Base-by-base conservation (phyloP, 2,329 filamentous ascomycete genomes). In the Fusarium decemcellulare region DNA sequence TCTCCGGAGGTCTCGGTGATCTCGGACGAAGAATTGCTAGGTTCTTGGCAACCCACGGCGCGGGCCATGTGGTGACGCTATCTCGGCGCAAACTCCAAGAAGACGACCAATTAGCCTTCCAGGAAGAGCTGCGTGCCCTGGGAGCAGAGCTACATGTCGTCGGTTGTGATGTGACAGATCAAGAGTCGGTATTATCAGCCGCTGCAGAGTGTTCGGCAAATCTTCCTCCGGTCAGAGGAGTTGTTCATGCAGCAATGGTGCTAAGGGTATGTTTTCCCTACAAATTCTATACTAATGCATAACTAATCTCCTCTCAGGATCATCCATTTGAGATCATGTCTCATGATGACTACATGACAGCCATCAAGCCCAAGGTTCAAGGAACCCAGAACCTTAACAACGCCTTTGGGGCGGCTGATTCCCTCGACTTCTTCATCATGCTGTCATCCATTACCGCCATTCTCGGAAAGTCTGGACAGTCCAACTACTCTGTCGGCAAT, bases 1-100 rank as follows among this genome's bases (percentile, higher is more conserved):
- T 79, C 5, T 67, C 75, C 51, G 77, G 78, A 2, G 68, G 68
- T 11, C 50, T 71, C 6, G 68, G 66, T 29, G 63, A 59, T 16
- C 48, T 69, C 2, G 68, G 68, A 5, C 47, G 59, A 37, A 61
- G 48, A n/a, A 64, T 70, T 37, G 57, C 53, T 2, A 48, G 11
- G 12, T 62, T 48, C 42, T 23, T 68, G 6, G 65, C 66, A 36
- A 15, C 44, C 2, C 11, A 52, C 37, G 65, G 68, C 1, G 68
- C 68, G 2, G 50, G 59, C 15, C 59, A 71, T 37, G 46, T 71
- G 1, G 62, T 67, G 37, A 61, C 62, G 5, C 39, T 66, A 1
- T 66, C 54, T 27, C 65, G 63, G n/a, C 55, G 60, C 4, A 47
- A 58, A n/a, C 54, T 59, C 8, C 36, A 58, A 16, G 55, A 59